A percentile compares a stretch with the other conserved stretches of the same genome.
These are phyloP conservation scores for Sporisorium reilianum DNA, from an alignment of 1,284 basidiomycete genomes.

Conservation along the genomic window DNA sequence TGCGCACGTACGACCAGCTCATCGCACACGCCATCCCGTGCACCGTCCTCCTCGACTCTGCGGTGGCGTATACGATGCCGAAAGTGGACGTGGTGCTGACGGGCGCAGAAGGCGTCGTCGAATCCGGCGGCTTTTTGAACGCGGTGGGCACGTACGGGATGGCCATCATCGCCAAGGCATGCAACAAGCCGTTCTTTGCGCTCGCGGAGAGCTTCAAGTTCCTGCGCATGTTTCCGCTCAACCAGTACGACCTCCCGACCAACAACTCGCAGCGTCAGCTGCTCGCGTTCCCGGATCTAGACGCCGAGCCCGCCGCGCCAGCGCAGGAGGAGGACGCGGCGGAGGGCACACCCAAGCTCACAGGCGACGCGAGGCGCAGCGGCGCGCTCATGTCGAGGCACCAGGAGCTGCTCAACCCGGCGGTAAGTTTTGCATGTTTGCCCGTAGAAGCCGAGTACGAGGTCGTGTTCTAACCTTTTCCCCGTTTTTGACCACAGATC, in stretches of 20 bases:
- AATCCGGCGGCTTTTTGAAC: constrained; percentile 76
- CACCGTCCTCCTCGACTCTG: constrained; percentile 93
- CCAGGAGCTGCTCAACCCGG: constrained; percentile 62
- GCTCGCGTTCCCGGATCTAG: constrained; percentile 49
- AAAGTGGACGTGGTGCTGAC: constrained; percentile 94
- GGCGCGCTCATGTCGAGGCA: constrained; percentile 48
- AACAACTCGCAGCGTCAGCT: constrained; percentile 14
- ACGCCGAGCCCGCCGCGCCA: not conserved
- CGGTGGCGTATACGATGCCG: constrained; percentile 96
- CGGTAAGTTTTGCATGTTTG: constrained; percentile 32
- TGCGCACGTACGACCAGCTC: constrained; percentile 62
- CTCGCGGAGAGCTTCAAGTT: constrained; percentile 97
- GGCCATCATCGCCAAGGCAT: constrained; percentile 92
- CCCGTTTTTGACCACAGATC: too few species aligned
- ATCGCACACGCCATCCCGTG: constrained; percentile 86
- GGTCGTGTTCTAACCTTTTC: too few species aligned
- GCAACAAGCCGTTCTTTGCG: constrained; percentile 96
- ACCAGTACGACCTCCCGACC: constrained; percentile 91
- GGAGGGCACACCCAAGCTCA: constrained; percentile 16
- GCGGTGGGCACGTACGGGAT: constrained; percentile 94
- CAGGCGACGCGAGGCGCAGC: not conserved
- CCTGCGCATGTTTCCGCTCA: constrained; percentile 93
- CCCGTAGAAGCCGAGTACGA: not conserved
- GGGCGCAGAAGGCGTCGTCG: constrained; percentile 96
- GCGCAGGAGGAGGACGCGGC: not conserved